Base-by-base conservation (phyloP, 2,329 filamentous ascomycete genomes). In the Fusarium fracticaudum region DNA sequence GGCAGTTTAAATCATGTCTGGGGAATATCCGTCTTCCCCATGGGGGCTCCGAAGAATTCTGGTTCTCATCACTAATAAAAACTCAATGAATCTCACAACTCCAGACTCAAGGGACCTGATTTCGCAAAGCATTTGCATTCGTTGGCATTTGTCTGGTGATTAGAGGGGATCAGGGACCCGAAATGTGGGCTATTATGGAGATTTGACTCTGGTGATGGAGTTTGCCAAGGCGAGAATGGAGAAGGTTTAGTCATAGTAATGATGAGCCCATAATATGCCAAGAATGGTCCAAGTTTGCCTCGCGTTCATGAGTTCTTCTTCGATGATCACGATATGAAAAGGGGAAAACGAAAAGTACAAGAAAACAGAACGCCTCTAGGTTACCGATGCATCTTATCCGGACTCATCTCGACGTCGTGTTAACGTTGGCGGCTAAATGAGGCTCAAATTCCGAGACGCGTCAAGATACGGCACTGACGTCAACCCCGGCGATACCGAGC, bases 191-290 rank as follows among this genome's bases (percentile, higher is more conserved):
- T 67, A 57, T 57, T 62, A 67, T 73, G 70, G 66, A 20, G 66
- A 73, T 54, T 40, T 35, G 38, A 31, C 35, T 66, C 18, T 45
- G 26, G 29, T 40, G 47, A 68, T 68, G 66, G 66, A 62, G 58
- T 64, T 72, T 48, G 60, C 65, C 65, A 71, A 65, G 66, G 41
- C 59, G 26, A 55, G 20, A 59, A 71, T 64, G 61, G 58, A 73
- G 53, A 48, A 45, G 11, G 31, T 38, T 73, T 73, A 73, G 71
- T 74, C 71, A 73, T 67, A 61, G 55, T 48, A 69, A 74, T 67
- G 13, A n/a, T 61, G 26, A 58, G 53, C 33, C 60, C 70, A 60
- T 58, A 47, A 59, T 69, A 50, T 55, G 37, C 64, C 64, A 68
- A 54, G 50, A 51, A 70, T 24, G 17, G 62, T 17, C 22, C 26